Conservation (phyloP, 108 stramenopile genomes). For the Cylindrotheca closterium region DNA sequence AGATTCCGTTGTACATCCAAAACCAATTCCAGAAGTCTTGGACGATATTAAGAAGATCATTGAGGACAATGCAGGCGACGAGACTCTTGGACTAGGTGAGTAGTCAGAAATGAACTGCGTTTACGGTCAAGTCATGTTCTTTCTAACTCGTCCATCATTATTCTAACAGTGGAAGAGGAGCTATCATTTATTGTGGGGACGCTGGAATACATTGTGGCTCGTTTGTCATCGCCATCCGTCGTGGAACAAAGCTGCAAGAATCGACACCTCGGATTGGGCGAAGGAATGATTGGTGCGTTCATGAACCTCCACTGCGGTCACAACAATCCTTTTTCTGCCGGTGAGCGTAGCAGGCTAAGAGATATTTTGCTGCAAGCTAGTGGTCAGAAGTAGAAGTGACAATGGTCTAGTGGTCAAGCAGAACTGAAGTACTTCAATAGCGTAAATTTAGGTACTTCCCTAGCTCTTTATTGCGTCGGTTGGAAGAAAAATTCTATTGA, state of each 20-base stretch:
- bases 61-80: slow-evolving; percentile 27
- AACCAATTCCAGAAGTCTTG: slow-evolving; percentile 77
- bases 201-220: slow-evolving; percentile 61
- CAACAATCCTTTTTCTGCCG: slow-evolving; percentile 74
- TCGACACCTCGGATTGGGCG: slow-evolving; percentile 16
- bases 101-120: not conserved
- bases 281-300: slow-evolving; percentile 56
- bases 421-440: too few relatives aligned
- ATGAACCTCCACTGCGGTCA: slow-evolving; percentile 86
- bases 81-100: slow-evolving; percentile 24
- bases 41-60: slow-evolving; percentile 45
- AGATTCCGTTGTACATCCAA: slow-evolving; percentile 52
- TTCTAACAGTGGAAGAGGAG: slow-evolving; percentile 54
- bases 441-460: too few relatives aligned
- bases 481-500: too few relatives aligned
- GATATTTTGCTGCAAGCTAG: slow-evolving; percentile 17
- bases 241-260: slow-evolving; percentile 30
- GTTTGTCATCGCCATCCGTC: slow-evolving; percentile 49
- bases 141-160: not conserved
- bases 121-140: not conserved
- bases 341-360: slow-evolving; percentile 54
- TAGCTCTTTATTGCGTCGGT: too few relatives aligned
- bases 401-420: too few relatives aligned
- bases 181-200: slow-evolving; percentile 60
- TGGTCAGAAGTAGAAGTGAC: slow-evolving; percentile 2